Base-by-base conservation (phyloP, 805 yeast species). In the Lachancea sp. region DNA sequence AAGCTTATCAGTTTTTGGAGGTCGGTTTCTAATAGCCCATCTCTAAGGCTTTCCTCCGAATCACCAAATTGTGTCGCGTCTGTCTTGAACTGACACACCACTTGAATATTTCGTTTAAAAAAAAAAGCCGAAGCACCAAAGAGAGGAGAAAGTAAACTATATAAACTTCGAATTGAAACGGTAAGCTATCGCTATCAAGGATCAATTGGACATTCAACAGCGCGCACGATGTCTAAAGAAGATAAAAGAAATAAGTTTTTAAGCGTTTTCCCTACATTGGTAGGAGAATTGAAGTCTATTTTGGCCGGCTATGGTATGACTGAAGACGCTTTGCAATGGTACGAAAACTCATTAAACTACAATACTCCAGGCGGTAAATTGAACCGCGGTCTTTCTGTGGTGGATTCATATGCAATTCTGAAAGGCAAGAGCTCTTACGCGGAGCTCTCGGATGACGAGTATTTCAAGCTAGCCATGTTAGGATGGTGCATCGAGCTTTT, bases 351-450 rank as follows among this genome's bases (percentile, higher is more conserved):
- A 50, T 68, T 90, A 60, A 67, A 80, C 54, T 84, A 90, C 71
- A 92, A 92, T 70, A 80, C 95, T 4, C 90, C 96, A 43, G 96
- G 97, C 45, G 99, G 99, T 37, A 92, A 92, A 65, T 74, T 88
- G 60, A 92, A 92, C 75, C 78, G 99, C 62, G 99, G 99, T 23
- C 68, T 92, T 43, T 86, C 97, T 28, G 97, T 92, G 15, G 80
- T 92, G 47, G 97, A 90, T 63, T 86, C 97, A 1, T 92, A 84
- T 69, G 78, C 79, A 42, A 74, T 90, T 42, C 71, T 92, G 59
- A 84, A 83, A 54, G 78, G 79, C 34, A 71, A 75, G 61, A 65
- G 68, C 32, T 63, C 77, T 2, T 61, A 67, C 36, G 74, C 71
- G n/a, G 87, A 81, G 34, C 72, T 89, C 42, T 48, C 71, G 8